These are phyloP conservation scores for Psilocybe sp. DNA, from an alignment of 768 basidiomycete genomes.

Conservation along the genomic window DNA sequence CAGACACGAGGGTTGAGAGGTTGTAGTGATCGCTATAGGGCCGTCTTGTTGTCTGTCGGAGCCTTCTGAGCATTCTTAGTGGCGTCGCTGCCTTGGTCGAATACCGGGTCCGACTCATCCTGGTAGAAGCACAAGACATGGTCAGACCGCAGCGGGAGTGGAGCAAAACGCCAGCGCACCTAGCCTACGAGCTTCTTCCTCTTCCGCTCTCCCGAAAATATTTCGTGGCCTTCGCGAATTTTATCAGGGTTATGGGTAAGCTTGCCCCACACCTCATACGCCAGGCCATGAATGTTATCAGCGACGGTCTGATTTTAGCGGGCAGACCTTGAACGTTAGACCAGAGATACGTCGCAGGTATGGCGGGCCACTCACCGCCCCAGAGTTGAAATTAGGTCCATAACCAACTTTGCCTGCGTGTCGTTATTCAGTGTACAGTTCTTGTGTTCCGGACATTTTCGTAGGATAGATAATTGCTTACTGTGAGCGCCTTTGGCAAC, in stretches of 20 bases:
- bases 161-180: constrained; percentile 1
- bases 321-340: background rate
- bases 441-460: background rate
- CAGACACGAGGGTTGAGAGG: too few species aligned
- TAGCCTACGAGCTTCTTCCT: constrained; percentile 25
- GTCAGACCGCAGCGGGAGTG: background rate
- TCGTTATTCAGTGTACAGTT: constrained; percentile 30
- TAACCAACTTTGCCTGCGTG: constrained; percentile 38
- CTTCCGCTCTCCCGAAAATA: constrained; percentile 29
- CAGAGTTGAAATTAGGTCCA: constrained; percentile 30
- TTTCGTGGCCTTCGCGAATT: constrained; percentile 24
- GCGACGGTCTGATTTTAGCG: constrained; percentile 20
- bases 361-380: constrained; percentile 21
- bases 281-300: constrained; percentile 31
- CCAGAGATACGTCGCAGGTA: background rate
- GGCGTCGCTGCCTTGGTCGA: background rate
- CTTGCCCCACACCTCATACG: constrained; percentile 33
- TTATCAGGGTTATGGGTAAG: constrained; percentile 25
- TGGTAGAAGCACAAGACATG: background rate
- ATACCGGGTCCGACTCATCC: background rate
- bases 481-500: too few species aligned
- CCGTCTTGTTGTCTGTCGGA: too few species aligned
- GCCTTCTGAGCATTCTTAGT: too few species aligned
- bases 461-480: too few species aligned
- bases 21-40: too few species aligned